Evolutionary conservation across 2,329 filamentous ascomycete genomes (phyloP).

Genomic region (Fusarium sp.): DNA sequence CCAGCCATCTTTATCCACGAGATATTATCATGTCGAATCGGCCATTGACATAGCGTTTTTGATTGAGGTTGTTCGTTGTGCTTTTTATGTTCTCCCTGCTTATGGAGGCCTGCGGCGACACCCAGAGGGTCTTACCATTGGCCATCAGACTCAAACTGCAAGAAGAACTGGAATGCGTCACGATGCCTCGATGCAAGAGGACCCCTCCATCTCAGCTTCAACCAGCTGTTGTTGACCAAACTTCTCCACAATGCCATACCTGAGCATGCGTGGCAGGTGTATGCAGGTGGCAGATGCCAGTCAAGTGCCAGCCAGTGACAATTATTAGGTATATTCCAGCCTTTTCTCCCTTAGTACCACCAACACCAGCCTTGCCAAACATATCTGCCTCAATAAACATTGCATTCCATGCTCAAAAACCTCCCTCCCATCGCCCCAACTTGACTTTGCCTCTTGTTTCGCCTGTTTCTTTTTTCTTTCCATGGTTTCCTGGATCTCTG

Average conservation of each 20-base stretch:
- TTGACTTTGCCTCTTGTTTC: slow-evolving; percentile 34
- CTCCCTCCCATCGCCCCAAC: slow-evolving; percentile 10
- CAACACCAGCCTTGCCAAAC: slow-evolving; percentile 40
- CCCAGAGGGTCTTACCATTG: slow-evolving; percentile 16
- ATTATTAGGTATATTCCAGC: slow-evolving; percentile 32
- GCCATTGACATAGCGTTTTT: neutral
- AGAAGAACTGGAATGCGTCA: slow-evolving; percentile 45
- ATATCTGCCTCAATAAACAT: slow-evolving; percentile 44
- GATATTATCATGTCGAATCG: neutral
- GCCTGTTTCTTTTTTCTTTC: slow-evolving; percentile 18
- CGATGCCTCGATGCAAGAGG: slow-evolving; percentile 28
- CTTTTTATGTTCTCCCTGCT: slow-evolving; percentile 23
- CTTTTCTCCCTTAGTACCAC: slow-evolving; percentile 33
- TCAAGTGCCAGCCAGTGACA: slow-evolving; percentile 33
- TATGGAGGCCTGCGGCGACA: slow-evolving; percentile 8
- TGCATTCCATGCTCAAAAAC: slow-evolving; percentile 44
- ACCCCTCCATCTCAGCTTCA: slow-evolving; percentile 21
- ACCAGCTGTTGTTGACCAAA: slow-evolving; percentile 23
- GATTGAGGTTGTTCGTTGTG: neutral
- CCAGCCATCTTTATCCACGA: neutral
- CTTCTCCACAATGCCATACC: slow-evolving; percentile 32
- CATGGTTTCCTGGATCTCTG: slow-evolving; percentile 12
- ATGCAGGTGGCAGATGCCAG: slow-evolving; percentile 40
- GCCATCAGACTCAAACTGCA: slow-evolving; percentile 5
- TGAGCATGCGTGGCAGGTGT: slow-evolving; percentile 30